Evolutionary conservation across 768 basidiomycete species (phyloP), one percentile per base, ranked within the genome.

Genomic region (Suillus fuscotomentosus): DNA sequence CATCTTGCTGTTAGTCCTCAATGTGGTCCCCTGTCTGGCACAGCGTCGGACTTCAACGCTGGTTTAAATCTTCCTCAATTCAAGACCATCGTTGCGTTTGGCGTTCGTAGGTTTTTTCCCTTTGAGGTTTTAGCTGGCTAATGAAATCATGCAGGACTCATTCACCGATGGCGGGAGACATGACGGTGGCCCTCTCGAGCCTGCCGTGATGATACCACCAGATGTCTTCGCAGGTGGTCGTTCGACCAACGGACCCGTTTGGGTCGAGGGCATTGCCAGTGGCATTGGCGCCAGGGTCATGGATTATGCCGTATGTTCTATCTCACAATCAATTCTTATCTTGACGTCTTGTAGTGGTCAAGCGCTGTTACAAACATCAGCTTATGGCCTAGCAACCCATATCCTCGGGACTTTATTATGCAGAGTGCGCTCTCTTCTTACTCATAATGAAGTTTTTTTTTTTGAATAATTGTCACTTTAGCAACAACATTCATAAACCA

Each of bases 51-150:
- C 64, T 76, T 84, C 17, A 86, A 84, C 51, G 82, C 81, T 0
- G 86, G 86, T 0, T 67, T 87, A 14, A 39, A 71, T 53, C 72
- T 82, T 17, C 34, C 65, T 0, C 64, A 55, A 1, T 74, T 80
- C 64, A 80, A 79, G 65, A 86, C 81, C 6, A 80, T 86, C 45
- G 84, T 86, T 1, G 77, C 83, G 1, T 86, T 86, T 63, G 83
- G 84, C 24, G 84, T 83, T 68, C 53, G 77, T 73, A 13, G 6
- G 3, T 60, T 0, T 22, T 39, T 24, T 56, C 34, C 15, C 24
- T 45, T n/a, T 11, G 7, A 8, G 13, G 11, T 64, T 6, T 64
- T 51, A 13, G 3, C 7, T 42, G 27, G 50, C 38, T 45, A 39
- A 38, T 10, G 20, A 53, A 14, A 53, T 48, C 20, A 8, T 42